Evolutionary conservation across 139 green algal genomes (phyloP).

Genomic region (Marvania coccoides): DNA sequence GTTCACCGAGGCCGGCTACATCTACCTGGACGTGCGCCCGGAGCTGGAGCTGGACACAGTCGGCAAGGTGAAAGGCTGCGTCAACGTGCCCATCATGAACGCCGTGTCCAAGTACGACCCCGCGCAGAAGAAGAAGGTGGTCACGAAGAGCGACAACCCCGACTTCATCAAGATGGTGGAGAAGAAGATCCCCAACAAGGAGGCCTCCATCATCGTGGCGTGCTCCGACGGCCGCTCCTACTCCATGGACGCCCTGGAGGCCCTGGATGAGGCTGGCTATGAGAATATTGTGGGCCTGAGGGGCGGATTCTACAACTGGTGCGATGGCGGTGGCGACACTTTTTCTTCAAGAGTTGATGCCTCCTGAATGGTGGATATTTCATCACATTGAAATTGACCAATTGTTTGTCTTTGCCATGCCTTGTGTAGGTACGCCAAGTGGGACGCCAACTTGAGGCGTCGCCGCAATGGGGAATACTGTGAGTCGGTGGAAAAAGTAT

Average conservation of each 20-base stretch:
- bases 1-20: slow-evolving; percentile 52
- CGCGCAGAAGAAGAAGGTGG: slow-evolving; percentile 30
- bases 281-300: slow-evolving; percentile 58
- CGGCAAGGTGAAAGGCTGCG: slow-evolving; percentile 50
- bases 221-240: slow-evolving; percentile 72
- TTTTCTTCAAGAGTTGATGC: slow-evolving; percentile 1
- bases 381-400: background rate
- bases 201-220: slow-evolving; percentile 58
- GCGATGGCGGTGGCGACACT: too few species aligned
- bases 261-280: slow-evolving; percentile 77
- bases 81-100: slow-evolving; percentile 56
- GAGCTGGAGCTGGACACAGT: slow-evolving; percentile 58
- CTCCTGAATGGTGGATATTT: background rate
- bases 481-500: too few species aligned
- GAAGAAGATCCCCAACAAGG: slow-evolving; percentile 67
- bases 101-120: slow-evolving; percentile 30
- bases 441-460: slow-evolving; percentile 36
- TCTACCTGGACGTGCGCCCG: slow-evolving; percentile 71
- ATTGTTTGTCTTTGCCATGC: too few species aligned
- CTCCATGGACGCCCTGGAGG: slow-evolving; percentile 67
- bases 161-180: slow-evolving; percentile 54
- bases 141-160: slow-evolving; percentile 40
- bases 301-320: slow-evolving; percentile 77
- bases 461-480: slow-evolving; percentile 30
- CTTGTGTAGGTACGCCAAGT: too few species aligned